These are phyloP conservation scores for Microbotryomycetes sp. DNA, from an alignment of 1,284 basidiomycete genomes.

Conservation along the genomic window DNA sequence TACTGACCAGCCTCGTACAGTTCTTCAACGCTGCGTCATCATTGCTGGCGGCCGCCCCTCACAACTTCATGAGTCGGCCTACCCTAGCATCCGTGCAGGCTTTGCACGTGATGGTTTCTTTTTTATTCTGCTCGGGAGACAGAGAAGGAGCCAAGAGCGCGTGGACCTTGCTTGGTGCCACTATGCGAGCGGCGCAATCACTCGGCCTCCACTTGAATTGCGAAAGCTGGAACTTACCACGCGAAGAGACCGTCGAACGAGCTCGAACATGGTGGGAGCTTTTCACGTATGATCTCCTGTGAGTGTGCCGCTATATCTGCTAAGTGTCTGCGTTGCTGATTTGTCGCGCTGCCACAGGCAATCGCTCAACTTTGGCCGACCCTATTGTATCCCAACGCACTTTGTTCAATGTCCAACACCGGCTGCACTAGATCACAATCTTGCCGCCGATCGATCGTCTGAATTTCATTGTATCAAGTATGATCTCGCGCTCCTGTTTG, in stretches of 20 bases:
- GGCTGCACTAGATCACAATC: too few species aligned
- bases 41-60: conserved; percentile 22
- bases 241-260: neutral
- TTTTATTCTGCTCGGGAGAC: conserved; percentile 25
- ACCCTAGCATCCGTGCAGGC: conserved; percentile 29
- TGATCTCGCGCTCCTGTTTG: conserved; percentile 23
- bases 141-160: conserved; percentile 24
- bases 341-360: conserved; percentile 5
- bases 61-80: conserved; percentile 30
- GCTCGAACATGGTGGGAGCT: conserved; percentile 31
- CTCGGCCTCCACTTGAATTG: conserved; percentile 6
- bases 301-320: too few species aligned
- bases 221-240: neutral
- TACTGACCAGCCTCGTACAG: conserved; percentile 16
- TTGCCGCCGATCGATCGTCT: conserved; percentile 13
- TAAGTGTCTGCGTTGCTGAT: too few species aligned
- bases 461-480: conserved; percentile 33
- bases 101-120: conserved; percentile 33
- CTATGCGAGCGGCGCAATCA: conserved; percentile 16
- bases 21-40: conserved; percentile 20
- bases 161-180: conserved; percentile 32
- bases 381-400: conserved; percentile 30
- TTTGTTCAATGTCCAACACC: conserved; percentile 25
- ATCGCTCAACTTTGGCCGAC: conserved; percentile 36
- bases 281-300: conserved; percentile 29